phyloP scores from a whole-genome alignment of 495 filamentous ascomycete species.

The Tuber indicum region DNA sequence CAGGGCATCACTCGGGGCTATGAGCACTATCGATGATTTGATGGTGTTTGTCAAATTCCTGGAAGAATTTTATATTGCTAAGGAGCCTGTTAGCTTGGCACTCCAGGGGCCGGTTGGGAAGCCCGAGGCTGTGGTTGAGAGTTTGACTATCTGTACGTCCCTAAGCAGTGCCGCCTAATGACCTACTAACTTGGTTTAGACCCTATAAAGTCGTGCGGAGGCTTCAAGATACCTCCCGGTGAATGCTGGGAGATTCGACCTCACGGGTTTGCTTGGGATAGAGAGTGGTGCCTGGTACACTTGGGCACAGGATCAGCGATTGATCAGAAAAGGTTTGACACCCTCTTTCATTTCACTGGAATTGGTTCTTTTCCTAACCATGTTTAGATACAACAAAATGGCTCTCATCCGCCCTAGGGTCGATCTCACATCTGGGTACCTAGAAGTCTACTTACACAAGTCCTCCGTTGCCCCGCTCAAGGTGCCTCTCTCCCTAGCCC shows the following conservation, averaged over 20 bases:
- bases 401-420: conserved; percentile 65
- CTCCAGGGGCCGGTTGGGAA: conserved; percentile 7
- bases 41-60: conserved; percentile 63
- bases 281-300: conserved; percentile 90
- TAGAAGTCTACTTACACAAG: conserved; percentile 46
- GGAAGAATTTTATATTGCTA: conserved; percentile 67
- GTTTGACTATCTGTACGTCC: conserved; percentile 52
- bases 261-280: conserved; percentile 82
- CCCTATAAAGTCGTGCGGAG: conserved; percentile 84
- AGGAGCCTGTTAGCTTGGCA: conserved; percentile 35
- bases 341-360: neutral
- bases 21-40: conserved; percentile 75
- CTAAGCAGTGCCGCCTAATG: neutral
- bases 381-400: conserved; percentile 61
- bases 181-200: conserved; percentile 39
- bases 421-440: conserved; percentile 55
- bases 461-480: conserved; percentile 8
- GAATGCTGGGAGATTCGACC: conserved; percentile 64
- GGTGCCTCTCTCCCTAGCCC: conserved; percentile 24
- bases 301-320: conserved; percentile 69
- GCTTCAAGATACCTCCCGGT: conserved; percentile 61
- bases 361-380: neutral
- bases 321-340: conserved; percentile 60
- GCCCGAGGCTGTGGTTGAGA: conserved; percentile 48
- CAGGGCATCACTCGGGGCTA: conserved; percentile 75